Percentiles rank a stretch among this genome's conserved stretches.
phyloP scores from a whole-genome alignment of 192 early-diverging fungal species.

The Entrophospora sp. region DNA sequence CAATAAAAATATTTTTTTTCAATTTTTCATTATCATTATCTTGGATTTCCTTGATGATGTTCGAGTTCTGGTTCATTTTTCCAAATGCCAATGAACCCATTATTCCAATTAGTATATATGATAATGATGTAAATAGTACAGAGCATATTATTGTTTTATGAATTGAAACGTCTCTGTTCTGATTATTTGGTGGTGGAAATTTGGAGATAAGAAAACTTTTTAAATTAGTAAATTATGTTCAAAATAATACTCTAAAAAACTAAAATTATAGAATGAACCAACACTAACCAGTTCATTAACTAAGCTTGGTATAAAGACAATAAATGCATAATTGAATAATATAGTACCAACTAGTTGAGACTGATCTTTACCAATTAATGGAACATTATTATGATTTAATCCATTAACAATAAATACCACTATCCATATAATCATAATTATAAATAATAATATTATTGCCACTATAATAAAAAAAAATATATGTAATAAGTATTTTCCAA shows the following conservation, averaged over 20 bases:
- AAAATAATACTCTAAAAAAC: background rate
- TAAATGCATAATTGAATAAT: constrained; percentile 63
- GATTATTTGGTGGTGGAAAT: background rate
- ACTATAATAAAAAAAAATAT: no score
- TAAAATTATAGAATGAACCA: background rate
- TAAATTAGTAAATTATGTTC: background rate
- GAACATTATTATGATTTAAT: constrained; percentile 35
- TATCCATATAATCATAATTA: constrained; percentile 47
- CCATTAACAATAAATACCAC: constrained; percentile 45
- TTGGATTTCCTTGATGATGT: constrained; percentile 30
- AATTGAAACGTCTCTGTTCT: constrained; percentile 44
- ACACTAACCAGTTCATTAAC: constrained; percentile 50
- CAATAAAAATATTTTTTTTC: constrained; percentile 21
- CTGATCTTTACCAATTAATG: constrained; percentile 40
- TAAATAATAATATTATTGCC: constrained; percentile 48
- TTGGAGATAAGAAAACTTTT: background rate
- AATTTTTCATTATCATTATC: background rate
- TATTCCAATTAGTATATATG: constrained; percentile 46
- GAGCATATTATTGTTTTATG: constrained; percentile 49
- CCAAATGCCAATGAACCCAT: constrained; percentile 41
- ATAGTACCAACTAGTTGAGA: constrained; percentile 50
- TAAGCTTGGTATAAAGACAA: constrained; percentile 57
- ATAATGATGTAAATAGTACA: constrained; percentile 32
- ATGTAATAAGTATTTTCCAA: no score
- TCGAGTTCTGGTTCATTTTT: constrained; percentile 27